phyloP scores from a whole-genome alignment of 2,329 filamentous ascomycete genomes.

The Cercospora sojina region DNA sequence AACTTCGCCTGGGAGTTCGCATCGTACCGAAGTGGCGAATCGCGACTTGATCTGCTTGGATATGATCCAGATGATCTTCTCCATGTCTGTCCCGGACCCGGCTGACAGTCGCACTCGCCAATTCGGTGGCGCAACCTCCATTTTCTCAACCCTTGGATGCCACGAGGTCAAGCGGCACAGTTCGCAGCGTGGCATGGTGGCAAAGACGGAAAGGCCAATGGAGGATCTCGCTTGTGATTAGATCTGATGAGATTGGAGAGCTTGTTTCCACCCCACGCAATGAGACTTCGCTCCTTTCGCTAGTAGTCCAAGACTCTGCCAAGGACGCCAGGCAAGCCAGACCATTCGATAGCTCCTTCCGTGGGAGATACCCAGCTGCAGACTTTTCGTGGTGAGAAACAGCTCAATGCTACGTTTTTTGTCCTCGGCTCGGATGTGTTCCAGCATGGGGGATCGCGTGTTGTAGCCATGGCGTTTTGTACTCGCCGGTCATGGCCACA shows the following conservation, averaged over 20 bases:
- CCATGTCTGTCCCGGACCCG: neutral
- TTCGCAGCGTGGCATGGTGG: constrained; percentile 2
- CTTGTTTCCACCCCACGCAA: constrained; percentile 3
- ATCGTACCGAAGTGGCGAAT: neutral
- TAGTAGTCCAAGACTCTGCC: neutral
- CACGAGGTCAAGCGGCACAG: constrained; percentile 3
- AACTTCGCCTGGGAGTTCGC: neutral
- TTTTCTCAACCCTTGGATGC: neutral
- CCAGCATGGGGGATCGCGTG: neutral
- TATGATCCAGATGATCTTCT: neutral
- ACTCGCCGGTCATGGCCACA: neutral
- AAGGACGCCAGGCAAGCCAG: constrained; percentile 6
- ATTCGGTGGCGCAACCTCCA: constrained; percentile 1
- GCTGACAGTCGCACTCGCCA: neutral
- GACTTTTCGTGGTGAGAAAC: neutral
- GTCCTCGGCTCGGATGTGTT: neutral
- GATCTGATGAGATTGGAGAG: constrained; percentile 14
- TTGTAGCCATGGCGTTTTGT: neutral
- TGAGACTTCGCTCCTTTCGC: neutral
- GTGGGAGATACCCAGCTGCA: neutral
- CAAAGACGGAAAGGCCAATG: constrained; percentile 1
- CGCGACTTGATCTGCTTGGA: neutral
- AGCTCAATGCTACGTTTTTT: neutral
- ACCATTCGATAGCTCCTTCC: neutral
- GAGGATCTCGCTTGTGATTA: constrained; percentile 13